Percentiles rank a stretch among this genome's conserved stretches.
phyloP scores from a whole-genome alignment of 148 eudicot genomes.

The Chenopodium album region DNA sequence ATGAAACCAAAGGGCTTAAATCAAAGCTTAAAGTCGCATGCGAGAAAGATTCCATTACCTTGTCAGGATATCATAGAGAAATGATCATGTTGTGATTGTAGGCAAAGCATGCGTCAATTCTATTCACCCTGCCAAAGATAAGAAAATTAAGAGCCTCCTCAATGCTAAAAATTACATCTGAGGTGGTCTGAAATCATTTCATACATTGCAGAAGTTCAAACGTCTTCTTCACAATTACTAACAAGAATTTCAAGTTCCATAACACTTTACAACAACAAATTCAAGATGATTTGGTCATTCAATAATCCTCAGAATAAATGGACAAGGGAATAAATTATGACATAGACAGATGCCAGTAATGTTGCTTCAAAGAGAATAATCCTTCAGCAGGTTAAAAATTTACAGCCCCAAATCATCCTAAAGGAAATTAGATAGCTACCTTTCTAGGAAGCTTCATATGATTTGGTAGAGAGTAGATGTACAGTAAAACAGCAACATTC shows the following conservation, averaged over 20 bases:
- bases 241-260: not conserved
- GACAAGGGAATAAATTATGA: not conserved
- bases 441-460: constrained; percentile 11
- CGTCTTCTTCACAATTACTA: not conserved
- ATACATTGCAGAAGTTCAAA: not conserved
- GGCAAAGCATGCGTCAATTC: not conserved
- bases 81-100: not conserved
- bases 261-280: not conserved
- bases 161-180: constrained; percentile 4
- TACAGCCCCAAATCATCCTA: not conserved
- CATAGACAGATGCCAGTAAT: not conserved
- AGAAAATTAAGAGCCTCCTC: not conserved
- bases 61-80: not conserved
- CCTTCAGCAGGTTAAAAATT: not conserved
- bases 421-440: constrained; percentile 10
- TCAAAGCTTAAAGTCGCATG: constrained; percentile 1
- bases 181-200: not conserved
- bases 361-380: not conserved
- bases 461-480: constrained; percentile 1
- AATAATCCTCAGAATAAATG: not conserved
- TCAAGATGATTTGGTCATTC: not conserved
- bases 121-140: constrained; percentile 19
- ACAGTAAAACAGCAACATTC: not conserved
- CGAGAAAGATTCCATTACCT: not conserved
- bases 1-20: not conserved